A percentile compares a stretch with the other conserved stretches of the same genome.
phyloP scores from a whole-genome alignment of 257 asterid genomes.

The Voacanga thouarsii region DNA sequence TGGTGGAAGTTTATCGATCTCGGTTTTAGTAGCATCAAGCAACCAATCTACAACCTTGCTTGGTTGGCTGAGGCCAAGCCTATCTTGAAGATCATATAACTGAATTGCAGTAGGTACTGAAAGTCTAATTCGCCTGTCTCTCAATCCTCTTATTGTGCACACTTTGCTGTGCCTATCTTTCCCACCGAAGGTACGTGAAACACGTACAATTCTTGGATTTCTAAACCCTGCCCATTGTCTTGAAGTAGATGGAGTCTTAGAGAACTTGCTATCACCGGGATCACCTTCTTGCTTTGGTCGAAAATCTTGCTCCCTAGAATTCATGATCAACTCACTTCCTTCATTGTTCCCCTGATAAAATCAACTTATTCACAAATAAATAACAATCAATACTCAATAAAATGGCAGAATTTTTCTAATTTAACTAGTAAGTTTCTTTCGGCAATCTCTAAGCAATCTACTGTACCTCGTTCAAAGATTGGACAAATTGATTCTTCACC shows the following conservation, averaged over 20 bases:
- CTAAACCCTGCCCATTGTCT: conserved; percentile 55
- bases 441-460: not conserved
- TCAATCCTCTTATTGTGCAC: conserved; percentile 57
- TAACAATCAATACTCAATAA: not conserved
- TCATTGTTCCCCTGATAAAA: conserved; percentile 37
- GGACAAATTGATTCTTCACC: not conserved
- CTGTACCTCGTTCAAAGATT: not conserved
- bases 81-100: conserved; percentile 67
- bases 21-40: conserved; percentile 47
- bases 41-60: conserved; percentile 81
- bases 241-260: conserved; percentile 32
- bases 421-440: not conserved
- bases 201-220: conserved; percentile 72
- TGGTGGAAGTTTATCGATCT: conserved; percentile 69
- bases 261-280: conserved; percentile 16
- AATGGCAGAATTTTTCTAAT: not conserved
- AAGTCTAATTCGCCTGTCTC: conserved; percentile 66
- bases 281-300: conserved; percentile 46
- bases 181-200: conserved; percentile 61
- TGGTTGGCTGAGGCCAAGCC: conserved; percentile 65
- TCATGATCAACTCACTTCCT: conserved; percentile 34
- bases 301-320: conserved; percentile 33
- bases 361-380: not conserved
- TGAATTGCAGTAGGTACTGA: conserved; percentile 72
- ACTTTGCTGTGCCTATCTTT: conserved; percentile 82